phyloP scores from a whole-genome alignment of 2,329 filamentous ascomycete species.

The Sphaerulina populicola region DNA sequence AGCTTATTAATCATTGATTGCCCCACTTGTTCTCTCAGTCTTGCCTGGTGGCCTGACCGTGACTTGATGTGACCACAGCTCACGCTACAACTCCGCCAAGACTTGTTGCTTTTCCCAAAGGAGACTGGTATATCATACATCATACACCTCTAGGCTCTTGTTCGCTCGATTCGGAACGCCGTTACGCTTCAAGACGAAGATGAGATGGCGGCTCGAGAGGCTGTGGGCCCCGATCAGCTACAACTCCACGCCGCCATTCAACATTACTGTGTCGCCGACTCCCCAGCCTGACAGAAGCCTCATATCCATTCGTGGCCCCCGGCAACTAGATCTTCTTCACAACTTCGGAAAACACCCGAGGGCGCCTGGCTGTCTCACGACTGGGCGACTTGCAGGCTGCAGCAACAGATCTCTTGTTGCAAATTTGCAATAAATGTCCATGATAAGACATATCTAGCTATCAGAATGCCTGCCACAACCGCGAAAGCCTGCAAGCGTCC shows the following conservation, averaged over 20 bases:
- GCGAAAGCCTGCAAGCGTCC: not conserved
- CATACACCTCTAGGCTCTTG: slow-evolving; percentile 18
- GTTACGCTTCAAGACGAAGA: slow-evolving; percentile 18
- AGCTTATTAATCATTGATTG: no score
- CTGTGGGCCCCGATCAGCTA: slow-evolving; percentile 19
- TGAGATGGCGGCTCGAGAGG: slow-evolving; percentile 20
- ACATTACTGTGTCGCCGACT: slow-evolving; percentile 30
- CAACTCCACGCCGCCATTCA: slow-evolving; percentile 23
- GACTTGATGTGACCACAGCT: slow-evolving; percentile 12
- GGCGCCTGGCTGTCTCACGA: no score
- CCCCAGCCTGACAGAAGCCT: slow-evolving; percentile 20
- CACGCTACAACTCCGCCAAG: slow-evolving; percentile 17
- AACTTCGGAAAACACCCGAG: no score
- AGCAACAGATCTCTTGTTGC: no score
- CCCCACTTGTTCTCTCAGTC: not conserved
- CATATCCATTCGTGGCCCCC: slow-evolving; percentile 24
- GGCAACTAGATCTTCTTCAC: slow-evolving; percentile 9
- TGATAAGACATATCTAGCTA: not conserved
- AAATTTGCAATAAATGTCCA: slow-evolving; percentile 34
- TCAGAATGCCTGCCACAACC: not conserved
- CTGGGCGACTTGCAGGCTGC: no score
- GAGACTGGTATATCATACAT: slow-evolving; percentile 2
- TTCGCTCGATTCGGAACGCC: slow-evolving; percentile 15
- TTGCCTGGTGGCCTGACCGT: no score
- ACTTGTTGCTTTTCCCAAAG: slow-evolving; percentile 16